phyloP scores from a whole-genome alignment of 2,329 filamentous ascomycete genomes.

The Aureobasidium namibiae region DNA sequence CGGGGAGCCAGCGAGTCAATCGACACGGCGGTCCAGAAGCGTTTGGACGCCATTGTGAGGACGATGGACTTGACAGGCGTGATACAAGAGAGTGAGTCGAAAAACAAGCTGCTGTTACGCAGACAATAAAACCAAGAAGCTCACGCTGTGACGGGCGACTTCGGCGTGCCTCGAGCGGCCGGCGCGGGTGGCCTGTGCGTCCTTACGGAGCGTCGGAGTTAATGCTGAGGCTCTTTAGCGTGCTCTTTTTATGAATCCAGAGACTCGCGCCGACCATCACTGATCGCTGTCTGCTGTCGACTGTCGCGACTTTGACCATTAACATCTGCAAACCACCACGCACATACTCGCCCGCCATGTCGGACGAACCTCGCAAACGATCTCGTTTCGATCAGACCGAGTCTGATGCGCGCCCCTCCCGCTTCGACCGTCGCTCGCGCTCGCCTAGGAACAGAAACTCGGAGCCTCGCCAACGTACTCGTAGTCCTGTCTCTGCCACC shows the following conservation, averaged over 20 bases:
- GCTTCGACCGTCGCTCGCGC: slow-evolving; percentile 87
- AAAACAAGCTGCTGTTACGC: background rate
- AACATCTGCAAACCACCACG: background rate
- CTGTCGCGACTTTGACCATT: background rate
- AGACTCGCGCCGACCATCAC: too few relatives aligned
- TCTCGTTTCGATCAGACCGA: slow-evolving; percentile 93
- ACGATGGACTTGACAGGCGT: background rate
- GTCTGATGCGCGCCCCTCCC: slow-evolving; percentile 58
- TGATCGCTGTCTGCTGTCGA: too few relatives aligned
- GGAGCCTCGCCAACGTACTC: slow-evolving; percentile 58
- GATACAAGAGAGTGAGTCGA: background rate
- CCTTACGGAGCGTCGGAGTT: background rate
- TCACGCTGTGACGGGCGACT: background rate
- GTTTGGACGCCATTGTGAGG: slow-evolving; percentile 28
- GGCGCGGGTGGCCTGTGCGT: background rate
- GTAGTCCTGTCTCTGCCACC: slow-evolving; percentile 60
- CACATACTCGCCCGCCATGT: slow-evolving; percentile 44
- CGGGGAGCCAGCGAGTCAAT: slow-evolving; percentile 10
- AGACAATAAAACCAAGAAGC: background rate
- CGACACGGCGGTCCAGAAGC: slow-evolving; percentile 17
- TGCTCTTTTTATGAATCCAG: background rate
- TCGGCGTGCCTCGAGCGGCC: background rate
- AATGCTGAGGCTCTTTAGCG: background rate
- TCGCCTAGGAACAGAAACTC: slow-evolving; percentile 62
- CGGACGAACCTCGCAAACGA: slow-evolving; percentile 74